phyloP scores from a whole-genome alignment of 2,329 filamentous ascomycete genomes.

The Uncinocarpus reesii region DNA sequence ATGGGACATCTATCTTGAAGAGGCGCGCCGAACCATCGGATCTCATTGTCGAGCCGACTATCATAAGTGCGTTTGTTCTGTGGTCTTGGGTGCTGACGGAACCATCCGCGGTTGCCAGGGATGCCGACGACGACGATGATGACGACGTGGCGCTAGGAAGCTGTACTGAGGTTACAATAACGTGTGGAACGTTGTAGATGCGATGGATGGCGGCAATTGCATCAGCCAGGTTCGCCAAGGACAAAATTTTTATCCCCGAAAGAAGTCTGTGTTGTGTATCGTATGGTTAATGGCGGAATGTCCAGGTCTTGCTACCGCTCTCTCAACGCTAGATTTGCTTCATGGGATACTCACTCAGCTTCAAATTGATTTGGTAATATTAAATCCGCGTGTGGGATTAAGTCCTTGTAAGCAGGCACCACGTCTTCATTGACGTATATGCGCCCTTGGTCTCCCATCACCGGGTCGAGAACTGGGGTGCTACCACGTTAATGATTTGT shows the following conservation, averaged over 20 bases:
- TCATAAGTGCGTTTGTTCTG: conserved; percentile 45
- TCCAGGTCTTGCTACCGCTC: too few relatives aligned
- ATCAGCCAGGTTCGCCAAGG: conserved; percentile 58
- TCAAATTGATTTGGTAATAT: conserved; percentile 97
- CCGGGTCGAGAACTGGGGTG: conserved; percentile 68
- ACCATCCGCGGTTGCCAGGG: conserved; percentile 21
- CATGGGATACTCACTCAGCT: conserved; percentile 64
- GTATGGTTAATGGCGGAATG: background rate
- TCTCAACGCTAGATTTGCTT: too few relatives aligned
- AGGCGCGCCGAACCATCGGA: conserved; percentile 60
- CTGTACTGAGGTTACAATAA: conserved; percentile 84
- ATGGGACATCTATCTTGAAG: conserved; percentile 78
- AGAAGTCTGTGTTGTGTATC: conserved; percentile 51
- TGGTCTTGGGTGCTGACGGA: conserved; percentile 24
- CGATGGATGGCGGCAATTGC: conserved; percentile 71
- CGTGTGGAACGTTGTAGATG: conserved; percentile 66
- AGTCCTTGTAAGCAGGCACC: conserved; percentile 74
- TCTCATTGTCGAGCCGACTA: conserved; percentile 64
- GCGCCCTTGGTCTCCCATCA: conserved; percentile 92
- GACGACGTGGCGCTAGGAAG: conserved; percentile 48
- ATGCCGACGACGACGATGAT: conserved; percentile 24
- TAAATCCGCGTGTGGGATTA: conserved; percentile 73
- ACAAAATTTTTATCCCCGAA: conserved; percentile 71
- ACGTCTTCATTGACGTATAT: conserved; percentile 88
- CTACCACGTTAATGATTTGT: background rate